Conservation (phyloP, 1,284 basidiomycete species). For the Sanghuangporus sanghuang region DNA sequence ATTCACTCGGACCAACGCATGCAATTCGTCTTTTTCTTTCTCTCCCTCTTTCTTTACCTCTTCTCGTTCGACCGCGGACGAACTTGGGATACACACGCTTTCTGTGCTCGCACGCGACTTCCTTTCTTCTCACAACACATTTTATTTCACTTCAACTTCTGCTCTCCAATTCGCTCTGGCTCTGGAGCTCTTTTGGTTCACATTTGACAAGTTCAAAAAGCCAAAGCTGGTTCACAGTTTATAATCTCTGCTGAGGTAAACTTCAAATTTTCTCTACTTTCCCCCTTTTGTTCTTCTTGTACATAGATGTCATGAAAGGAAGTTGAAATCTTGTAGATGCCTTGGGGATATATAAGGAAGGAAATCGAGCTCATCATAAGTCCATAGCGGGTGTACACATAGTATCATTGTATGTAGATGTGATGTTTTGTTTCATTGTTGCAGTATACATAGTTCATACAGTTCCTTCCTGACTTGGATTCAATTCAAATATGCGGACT, state of each 20-base stretch:
- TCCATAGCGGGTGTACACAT: background rate
- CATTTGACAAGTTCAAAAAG: background rate
- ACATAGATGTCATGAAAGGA: background rate
- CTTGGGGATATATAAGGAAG: no score
- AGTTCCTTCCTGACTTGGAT: background rate
- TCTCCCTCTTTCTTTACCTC: background rate
- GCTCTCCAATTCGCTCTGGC: background rate
- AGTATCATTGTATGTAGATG: background rate
- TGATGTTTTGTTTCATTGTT: background rate
- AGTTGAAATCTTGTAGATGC: no score
- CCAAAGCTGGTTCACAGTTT: no score
- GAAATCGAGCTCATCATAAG: no score
- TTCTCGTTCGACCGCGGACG: constrained; percentile 4
- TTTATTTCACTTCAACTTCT: background rate
- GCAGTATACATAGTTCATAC: background rate
- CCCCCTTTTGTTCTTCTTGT: background rate
- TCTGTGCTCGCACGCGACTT: background rate
- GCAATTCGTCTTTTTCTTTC: background rate
- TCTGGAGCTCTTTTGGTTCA: background rate
- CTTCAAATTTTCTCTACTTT: no score
- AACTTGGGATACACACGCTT: background rate
- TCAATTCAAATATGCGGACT: background rate
- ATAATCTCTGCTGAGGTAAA: no score
- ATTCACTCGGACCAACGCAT: constrained; percentile 6
- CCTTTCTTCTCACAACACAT: background rate